These are phyloP conservation scores for Psophocarpus tetragonolobus DNA, from an alignment of 306 rosid genomes.

Conservation along the genomic window DNA sequence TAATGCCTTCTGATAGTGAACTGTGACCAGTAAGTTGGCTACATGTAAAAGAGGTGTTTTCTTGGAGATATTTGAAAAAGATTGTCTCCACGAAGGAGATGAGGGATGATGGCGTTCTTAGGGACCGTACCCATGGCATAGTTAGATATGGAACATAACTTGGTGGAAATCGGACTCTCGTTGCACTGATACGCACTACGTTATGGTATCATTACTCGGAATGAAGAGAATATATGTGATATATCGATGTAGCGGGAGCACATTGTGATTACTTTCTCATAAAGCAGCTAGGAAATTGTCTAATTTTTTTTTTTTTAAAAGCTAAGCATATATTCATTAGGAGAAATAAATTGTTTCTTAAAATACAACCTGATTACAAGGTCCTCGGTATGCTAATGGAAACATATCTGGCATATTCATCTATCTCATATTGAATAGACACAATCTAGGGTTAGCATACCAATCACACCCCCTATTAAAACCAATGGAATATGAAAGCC, in stretches of 20 bases:
- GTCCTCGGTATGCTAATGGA: too few relatives aligned
- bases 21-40: not conserved
- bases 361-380: too few relatives aligned
- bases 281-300: not conserved
- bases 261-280: not conserved
- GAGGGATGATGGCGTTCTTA: not conserved
- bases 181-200: constrained; percentile 29
- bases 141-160: constrained; percentile 27
- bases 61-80: constrained; percentile 13
- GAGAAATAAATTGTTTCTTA: too few relatives aligned
- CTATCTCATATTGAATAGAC: too few relatives aligned
- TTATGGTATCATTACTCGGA: not conserved
- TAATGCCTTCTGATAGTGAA: constrained; percentile 1
- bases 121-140: not conserved
- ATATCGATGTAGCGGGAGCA: not conserved
- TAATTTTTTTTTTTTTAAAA: too few relatives aligned
- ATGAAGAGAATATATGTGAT: not conserved
- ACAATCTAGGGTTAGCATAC: too few relatives aligned
- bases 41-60: not conserved
- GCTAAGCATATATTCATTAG: too few relatives aligned
- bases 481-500: too few relatives aligned
- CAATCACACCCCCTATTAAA: too few relatives aligned
- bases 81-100: not conserved
- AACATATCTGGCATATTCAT: too few relatives aligned
- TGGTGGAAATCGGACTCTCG: constrained; percentile 45